These are phyloP conservation scores for Fusarium mundagurra DNA, from an alignment of 2,329 filamentous ascomycete genomes.

Conservation along the genomic window DNA sequence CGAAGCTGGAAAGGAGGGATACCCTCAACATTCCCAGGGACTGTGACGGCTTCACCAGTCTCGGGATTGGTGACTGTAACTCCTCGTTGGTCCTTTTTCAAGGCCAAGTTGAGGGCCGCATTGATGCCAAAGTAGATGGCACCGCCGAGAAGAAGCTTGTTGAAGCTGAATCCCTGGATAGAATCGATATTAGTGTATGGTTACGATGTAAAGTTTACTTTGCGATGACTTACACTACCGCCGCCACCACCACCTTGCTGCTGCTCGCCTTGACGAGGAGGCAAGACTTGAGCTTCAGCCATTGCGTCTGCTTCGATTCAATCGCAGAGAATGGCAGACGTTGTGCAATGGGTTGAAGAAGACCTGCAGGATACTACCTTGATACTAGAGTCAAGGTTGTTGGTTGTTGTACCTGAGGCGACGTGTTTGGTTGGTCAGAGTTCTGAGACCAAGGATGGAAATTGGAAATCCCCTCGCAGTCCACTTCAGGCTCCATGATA, in stretches of 20 bases:
- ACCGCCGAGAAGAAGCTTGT: constrained; percentile 62
- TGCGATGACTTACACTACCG: constrained; percentile 44
- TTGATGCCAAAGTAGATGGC: constrained; percentile 69
- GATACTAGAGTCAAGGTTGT: constrained; percentile 28
- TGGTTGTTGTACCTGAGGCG: constrained; percentile 17
- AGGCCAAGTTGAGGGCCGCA: constrained; percentile 64
- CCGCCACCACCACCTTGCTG: constrained; percentile 37
- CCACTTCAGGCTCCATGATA: constrained; percentile 15
- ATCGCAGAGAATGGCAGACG: neutral
- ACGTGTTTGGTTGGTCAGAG: constrained; percentile 24
- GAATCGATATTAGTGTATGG: constrained; percentile 16
- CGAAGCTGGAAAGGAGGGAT: constrained; percentile 74
- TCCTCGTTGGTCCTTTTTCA: constrained; percentile 58
- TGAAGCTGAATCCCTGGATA: constrained; percentile 50
- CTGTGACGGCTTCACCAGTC: constrained; percentile 61
- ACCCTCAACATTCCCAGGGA: constrained; percentile 62
- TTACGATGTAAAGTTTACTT: neutral
- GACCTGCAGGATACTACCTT: constrained; percentile 8
- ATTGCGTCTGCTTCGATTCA: constrained; percentile 31
- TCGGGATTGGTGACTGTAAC: constrained; percentile 59
- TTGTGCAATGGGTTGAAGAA: neutral
- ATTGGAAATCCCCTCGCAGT: constrained; percentile 35
- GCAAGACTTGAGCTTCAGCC: constrained; percentile 42
- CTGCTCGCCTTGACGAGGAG: constrained; percentile 39
- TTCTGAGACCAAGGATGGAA: neutral